Evolutionary conservation across 2,329 filamentous ascomycete species (phyloP).

Genomic region (Scedosporium aurantiacum): DNA sequence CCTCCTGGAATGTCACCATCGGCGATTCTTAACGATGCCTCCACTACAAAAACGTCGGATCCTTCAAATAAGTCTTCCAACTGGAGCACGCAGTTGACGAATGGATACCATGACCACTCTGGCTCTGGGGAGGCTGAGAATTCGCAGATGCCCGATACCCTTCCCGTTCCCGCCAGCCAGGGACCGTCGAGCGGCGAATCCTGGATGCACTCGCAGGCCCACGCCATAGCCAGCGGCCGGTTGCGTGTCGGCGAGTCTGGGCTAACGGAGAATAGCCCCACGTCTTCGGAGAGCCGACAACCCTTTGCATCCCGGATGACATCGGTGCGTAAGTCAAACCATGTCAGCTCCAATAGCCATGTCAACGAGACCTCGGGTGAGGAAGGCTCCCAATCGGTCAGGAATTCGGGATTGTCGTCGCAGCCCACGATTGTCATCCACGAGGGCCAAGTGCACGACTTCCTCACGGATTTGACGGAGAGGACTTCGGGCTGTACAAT

Average conservation of each 20-base stretch:
- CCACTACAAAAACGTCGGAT: slow-evolving; percentile 82
- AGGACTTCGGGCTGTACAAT: slow-evolving; percentile 70
- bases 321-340: background rate
- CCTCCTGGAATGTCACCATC: slow-evolving; percentile 48
- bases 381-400: slow-evolving; percentile 16
- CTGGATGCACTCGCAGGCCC: slow-evolving; percentile 49
- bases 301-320: background rate
- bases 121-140: slow-evolving; percentile 15
- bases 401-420: slow-evolving; percentile 11
- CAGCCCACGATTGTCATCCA: slow-evolving; percentile 22
- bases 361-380: slow-evolving; percentile 29
- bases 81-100: slow-evolving; percentile 62
- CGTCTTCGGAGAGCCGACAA: slow-evolving; percentile 19
- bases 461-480: slow-evolving; percentile 53
- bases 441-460: slow-evolving; percentile 38
- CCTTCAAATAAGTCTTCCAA: slow-evolving; percentile 55
- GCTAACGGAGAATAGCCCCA: slow-evolving; percentile 24
- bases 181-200: slow-evolving; percentile 38
- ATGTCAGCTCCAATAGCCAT: slow-evolving; percentile 23
- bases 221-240: slow-evolving; percentile 32
- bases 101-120: slow-evolving; percentile 44
- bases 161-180: slow-evolving; percentile 31
- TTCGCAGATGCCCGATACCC: slow-evolving; percentile 43
- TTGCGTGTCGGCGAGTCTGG: slow-evolving; percentile 14
- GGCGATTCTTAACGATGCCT: slow-evolving; percentile 68